Percentiles rank a stretch among this genome's conserved stretches.
phyloP scores from a whole-genome alignment of 2,329 filamentous ascomycete species.

The Calonectria pseudoreteaudii region DNA sequence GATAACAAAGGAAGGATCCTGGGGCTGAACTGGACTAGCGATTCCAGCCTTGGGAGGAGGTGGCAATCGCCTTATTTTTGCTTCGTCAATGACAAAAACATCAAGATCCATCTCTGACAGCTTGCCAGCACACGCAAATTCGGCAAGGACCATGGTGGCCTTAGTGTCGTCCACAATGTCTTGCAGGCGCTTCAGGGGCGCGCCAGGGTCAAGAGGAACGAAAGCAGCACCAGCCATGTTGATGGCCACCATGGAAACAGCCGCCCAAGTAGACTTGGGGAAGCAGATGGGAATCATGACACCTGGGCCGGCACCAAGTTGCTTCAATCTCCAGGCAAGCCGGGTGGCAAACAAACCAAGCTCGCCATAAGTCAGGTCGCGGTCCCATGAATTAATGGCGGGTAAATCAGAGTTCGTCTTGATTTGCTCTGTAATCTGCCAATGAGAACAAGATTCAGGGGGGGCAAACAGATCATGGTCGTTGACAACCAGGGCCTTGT shows the following conservation, averaged over 20 bases:
- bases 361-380: conserved; percentile 11
- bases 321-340: conserved; percentile 14
- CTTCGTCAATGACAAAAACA: conserved; percentile 5
- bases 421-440: conserved; percentile 12
- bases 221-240: conserved; percentile 17
- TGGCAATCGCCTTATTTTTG: conserved; percentile 1
- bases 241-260: conserved; percentile 13
- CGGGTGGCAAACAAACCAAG: conserved; percentile 15
- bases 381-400: conserved; percentile 15
- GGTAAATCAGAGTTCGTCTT: conserved; percentile 3
- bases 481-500: conserved; percentile 5
- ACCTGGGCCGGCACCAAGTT: conserved; percentile 9
- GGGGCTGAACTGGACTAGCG: not conserved
- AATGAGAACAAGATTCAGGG: conserved; percentile 13
- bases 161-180: conserved; percentile 1
- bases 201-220: conserved; percentile 19
- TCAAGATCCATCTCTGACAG: conserved; percentile 2
- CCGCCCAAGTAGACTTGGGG: conserved; percentile 3
- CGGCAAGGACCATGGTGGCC: conserved; percentile 3
- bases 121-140: not conserved
- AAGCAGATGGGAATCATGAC: conserved; percentile 11
- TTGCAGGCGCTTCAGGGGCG: not conserved
- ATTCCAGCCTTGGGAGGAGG: not conserved
- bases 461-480: conserved; percentile 6
- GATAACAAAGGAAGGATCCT: conserved; percentile 51